These are phyloP conservation scores for Trichoderma sp. DNA, from an alignment of 2,329 filamentous ascomycete genomes.

Conservation along the genomic window DNA sequence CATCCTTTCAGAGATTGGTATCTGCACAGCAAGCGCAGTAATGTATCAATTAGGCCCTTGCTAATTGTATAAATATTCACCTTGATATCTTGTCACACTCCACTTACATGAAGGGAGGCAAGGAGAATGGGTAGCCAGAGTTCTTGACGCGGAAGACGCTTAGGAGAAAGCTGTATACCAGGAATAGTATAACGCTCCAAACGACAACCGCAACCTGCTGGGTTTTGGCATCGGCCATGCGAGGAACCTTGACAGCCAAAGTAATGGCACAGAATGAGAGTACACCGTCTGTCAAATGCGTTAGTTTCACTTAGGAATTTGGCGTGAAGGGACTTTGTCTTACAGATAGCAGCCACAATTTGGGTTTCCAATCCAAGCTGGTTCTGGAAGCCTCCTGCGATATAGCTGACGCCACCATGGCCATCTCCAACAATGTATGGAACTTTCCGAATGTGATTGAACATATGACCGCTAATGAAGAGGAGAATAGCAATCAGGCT, in stretches of 20 bases:
- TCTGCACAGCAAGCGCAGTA: neutral
- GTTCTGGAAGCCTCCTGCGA: slow-evolving; percentile 88
- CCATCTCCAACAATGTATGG: slow-evolving; percentile 89
- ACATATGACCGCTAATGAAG: slow-evolving; percentile 98
- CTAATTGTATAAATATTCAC: neutral
- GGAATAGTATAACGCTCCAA: slow-evolving; percentile 75
- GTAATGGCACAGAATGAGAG: slow-evolving; percentile 88
- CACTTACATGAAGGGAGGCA: slow-evolving; percentile 77
- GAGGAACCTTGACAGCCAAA: slow-evolving; percentile 90
- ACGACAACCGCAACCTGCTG: slow-evolving; percentile 81
- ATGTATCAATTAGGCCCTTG: neutral
- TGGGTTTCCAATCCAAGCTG: slow-evolving; percentile 95
- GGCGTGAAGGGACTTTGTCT: slow-evolving; percentile 42
- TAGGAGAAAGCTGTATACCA: slow-evolving; percentile 90
- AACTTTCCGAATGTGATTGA: slow-evolving; percentile 95
- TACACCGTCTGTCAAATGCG: slow-evolving; percentile 57
- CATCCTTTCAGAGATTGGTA: neutral
- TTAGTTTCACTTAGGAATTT: slow-evolving; percentile 29
- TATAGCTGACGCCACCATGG: slow-evolving; percentile 83
- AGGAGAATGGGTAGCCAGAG: slow-evolving; percentile 86
- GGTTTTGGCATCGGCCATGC: slow-evolving; percentile 72
- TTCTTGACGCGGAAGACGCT: slow-evolving; percentile 96
- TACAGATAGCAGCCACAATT: slow-evolving; percentile 91
- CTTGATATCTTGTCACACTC: slow-evolving; percentile 1
- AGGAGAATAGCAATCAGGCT: slow-evolving; percentile 87